phyloP scores from a whole-genome alignment of 208 protist genomes.

The Herpetomonas tarakana region DNA sequence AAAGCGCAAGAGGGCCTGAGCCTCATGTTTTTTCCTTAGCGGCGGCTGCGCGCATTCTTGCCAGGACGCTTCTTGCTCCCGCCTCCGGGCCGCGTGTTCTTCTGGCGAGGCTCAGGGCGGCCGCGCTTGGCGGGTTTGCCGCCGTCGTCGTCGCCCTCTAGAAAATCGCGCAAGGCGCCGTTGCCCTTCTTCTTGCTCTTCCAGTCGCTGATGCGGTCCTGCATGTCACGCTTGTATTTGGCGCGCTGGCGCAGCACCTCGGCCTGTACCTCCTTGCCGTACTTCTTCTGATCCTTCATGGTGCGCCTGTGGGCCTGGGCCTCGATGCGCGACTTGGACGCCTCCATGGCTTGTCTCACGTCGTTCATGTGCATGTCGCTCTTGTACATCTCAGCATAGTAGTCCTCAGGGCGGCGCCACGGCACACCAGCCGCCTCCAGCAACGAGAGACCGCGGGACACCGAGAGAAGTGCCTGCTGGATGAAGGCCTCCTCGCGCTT shows the following conservation, averaged over 20 bases:
- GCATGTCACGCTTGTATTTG: slow-evolving; percentile 93
- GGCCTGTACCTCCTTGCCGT: slow-evolving; percentile 94
- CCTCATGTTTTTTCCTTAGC: too few relatives aligned
- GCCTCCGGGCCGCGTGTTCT: slow-evolving; percentile 12
- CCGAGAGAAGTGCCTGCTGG: slow-evolving; percentile 87
- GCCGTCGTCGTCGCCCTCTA: slow-evolving; percentile 52
- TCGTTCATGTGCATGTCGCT: slow-evolving; percentile 94
- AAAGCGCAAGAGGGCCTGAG: too few relatives aligned
- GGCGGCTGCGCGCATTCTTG: slow-evolving; percentile 79
- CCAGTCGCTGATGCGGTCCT: slow-evolving; percentile 83
- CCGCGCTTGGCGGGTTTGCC: slow-evolving; percentile 12
- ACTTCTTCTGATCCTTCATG: slow-evolving; percentile 95
- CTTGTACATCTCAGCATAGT: slow-evolving; percentile 97
- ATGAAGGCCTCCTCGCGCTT: slow-evolving; percentile 93
- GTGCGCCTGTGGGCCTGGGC: slow-evolving; percentile 76
- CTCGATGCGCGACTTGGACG: slow-evolving; percentile 77
- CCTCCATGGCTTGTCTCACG: slow-evolving; percentile 84
- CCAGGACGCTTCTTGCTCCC: slow-evolving; percentile 74
- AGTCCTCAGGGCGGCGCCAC: slow-evolving; percentile 90
- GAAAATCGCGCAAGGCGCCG: slow-evolving; percentile 60
- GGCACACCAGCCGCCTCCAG: slow-evolving; percentile 80
- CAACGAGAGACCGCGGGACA: slow-evolving; percentile 62
- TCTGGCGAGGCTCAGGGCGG: slow-evolving; percentile 9
- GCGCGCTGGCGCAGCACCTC: slow-evolving; percentile 92
- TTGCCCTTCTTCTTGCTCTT: slow-evolving; percentile 79